phyloP scores from a whole-genome alignment of 2,329 filamentous ascomycete species.

The Talaromyces sp. region DNA sequence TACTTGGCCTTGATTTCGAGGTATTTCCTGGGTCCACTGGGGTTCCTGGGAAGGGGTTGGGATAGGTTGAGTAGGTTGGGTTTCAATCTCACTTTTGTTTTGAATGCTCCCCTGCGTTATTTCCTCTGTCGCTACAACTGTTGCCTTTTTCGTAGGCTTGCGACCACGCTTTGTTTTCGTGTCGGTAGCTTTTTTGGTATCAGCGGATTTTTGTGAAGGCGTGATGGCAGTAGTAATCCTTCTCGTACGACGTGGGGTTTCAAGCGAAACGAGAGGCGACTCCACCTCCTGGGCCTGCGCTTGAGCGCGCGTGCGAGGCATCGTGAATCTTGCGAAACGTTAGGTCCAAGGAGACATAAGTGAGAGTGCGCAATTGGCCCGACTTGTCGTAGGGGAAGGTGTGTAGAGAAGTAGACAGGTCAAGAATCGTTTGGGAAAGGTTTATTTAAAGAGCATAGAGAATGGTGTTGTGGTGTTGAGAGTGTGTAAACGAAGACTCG shows the following conservation, averaged over 20 bases:
- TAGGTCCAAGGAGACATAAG: background rate
- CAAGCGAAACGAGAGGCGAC: slow-evolving; percentile 15
- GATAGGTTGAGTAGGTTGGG: background rate
- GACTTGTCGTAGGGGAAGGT: background rate
- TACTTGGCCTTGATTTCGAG: background rate
- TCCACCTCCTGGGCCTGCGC: background rate
- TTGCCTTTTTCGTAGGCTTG: slow-evolving; percentile 23
- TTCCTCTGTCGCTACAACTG: slow-evolving; percentile 14
- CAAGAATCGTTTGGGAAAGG: background rate
- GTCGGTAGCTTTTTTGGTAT: slow-evolving; percentile 19
- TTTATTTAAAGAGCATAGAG: background rate
- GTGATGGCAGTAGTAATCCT: background rate
- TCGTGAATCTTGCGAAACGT: slow-evolving; percentile 7
- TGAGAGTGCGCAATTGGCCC: background rate
- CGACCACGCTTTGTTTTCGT: slow-evolving; percentile 26
- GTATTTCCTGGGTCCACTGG: background rate
- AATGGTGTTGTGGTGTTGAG: background rate
- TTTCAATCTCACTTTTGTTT: slow-evolving; percentile 12
- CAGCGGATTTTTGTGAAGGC: slow-evolving; percentile 1
- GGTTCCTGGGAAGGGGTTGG: slow-evolving; percentile 2
- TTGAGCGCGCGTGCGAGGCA: slow-evolving; percentile 17
- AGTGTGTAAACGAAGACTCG: slow-evolving; percentile 1
- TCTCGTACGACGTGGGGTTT: slow-evolving; percentile 12
- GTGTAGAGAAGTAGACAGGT: background rate
- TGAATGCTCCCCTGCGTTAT: background rate